Conservation (phyloP, 495 filamentous ascomycete species). For the Choiromyces venosus region DNA sequence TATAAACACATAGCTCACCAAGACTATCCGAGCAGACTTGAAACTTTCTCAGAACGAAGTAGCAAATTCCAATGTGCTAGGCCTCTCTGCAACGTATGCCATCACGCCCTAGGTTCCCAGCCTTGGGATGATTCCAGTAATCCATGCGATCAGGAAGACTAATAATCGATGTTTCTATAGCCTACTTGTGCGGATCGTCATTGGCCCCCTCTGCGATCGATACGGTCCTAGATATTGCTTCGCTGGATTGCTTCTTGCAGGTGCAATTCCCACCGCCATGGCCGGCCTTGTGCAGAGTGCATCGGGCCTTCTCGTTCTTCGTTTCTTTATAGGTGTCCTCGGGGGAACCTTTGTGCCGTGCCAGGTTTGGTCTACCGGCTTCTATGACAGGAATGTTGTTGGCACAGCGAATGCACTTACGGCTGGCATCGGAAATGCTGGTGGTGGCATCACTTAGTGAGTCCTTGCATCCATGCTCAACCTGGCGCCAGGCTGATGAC, state of each 20-base stretch:
- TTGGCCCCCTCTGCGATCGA: slow-evolving; percentile 77
- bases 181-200: slow-evolving; percentile 70
- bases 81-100: slow-evolving; percentile 70
- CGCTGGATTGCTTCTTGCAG: slow-evolving; percentile 61
- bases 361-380: slow-evolving; percentile 91
- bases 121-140: not conserved
- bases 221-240: slow-evolving; percentile 80
- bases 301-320: slow-evolving; percentile 64
- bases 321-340: slow-evolving; percentile 91
- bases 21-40: slow-evolving; percentile 72
- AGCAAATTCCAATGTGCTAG: slow-evolving; percentile 87
- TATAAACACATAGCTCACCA: slow-evolving; percentile 52
- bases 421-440: slow-evolving; percentile 81
- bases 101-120: not conserved
- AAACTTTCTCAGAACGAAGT: slow-evolving; percentile 64
- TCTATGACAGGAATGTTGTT: slow-evolving; percentile 93
- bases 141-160: not conserved
- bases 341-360: slow-evolving; percentile 88
- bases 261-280: slow-evolving; percentile 74
- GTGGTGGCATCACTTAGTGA: slow-evolving; percentile 63
- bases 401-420: slow-evolving; percentile 84
- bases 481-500: too few species aligned
- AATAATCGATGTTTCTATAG: slow-evolving; percentile 43
- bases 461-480: slow-evolving; percentile 48
- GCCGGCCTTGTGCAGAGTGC: slow-evolving; percentile 64